Conservation (phyloP, 192 early-diverging fungal genomes). For the Glomus cerebriforme region DNA sequence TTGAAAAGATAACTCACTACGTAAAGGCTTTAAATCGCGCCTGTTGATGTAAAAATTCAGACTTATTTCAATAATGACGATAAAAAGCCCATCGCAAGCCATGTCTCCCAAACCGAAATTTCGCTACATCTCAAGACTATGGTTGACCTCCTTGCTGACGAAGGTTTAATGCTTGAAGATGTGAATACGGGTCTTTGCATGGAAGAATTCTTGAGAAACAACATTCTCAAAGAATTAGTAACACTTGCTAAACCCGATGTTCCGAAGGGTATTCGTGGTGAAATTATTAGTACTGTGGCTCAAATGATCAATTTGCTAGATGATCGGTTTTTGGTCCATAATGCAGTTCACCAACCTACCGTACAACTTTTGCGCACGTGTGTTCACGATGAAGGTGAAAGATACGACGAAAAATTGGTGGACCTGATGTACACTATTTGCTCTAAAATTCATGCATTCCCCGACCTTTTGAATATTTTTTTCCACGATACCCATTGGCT, state of each 20-base stretch:
- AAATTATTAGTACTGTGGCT: slow-evolving; percentile 77
- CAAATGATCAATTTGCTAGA: slow-evolving; percentile 84
- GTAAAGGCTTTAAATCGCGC: slow-evolving; percentile 1
- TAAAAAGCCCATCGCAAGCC: slow-evolving; percentile 41
- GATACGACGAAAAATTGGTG: slow-evolving; percentile 64
- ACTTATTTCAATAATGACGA: slow-evolving; percentile 27
- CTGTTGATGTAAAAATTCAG: slow-evolving; percentile 11
- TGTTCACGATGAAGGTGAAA: slow-evolving; percentile 57
- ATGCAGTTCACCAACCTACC: slow-evolving; percentile 84
- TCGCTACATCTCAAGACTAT: slow-evolving; percentile 73
- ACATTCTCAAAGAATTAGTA: slow-evolving; percentile 80
- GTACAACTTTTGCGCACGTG: slow-evolving; percentile 72
- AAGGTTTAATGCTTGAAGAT: slow-evolving; percentile 76
- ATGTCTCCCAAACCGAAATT: slow-evolving; percentile 78
- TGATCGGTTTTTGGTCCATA: slow-evolving; percentile 87
- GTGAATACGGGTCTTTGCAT: slow-evolving; percentile 80
- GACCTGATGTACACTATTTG: slow-evolving; percentile 78
- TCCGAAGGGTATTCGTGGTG: slow-evolving; percentile 77
- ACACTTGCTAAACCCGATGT: slow-evolving; percentile 74
- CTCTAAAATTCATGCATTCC: slow-evolving; percentile 79
- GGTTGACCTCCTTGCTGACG: slow-evolving; percentile 87
- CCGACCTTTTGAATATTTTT: slow-evolving; percentile 72
- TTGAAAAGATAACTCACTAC: slow-evolving; percentile 36
- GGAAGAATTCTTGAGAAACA: slow-evolving; percentile 85
- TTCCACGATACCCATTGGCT: slow-evolving; percentile 72